Evolutionary conservation across 1,284 basidiomycete genomes (phyloP).

Genomic region (Pterulicium gracile): DNA sequence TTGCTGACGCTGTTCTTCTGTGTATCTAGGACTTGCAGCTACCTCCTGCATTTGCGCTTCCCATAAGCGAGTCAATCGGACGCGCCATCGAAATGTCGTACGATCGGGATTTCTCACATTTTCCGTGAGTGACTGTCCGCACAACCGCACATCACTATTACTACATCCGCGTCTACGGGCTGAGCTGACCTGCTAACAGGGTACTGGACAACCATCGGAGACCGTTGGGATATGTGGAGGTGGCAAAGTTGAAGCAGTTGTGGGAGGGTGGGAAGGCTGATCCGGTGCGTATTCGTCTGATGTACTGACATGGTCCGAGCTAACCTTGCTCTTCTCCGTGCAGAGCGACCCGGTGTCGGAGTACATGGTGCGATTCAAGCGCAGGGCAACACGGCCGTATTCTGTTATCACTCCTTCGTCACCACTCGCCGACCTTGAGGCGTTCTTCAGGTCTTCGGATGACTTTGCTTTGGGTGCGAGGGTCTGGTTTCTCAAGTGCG

Average conservation of each 20-base stretch:
- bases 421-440: slow-evolving; percentile 65
- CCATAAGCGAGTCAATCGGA: slow-evolving; percentile 56
- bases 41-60: slow-evolving; percentile 80
- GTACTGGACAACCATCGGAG: slow-evolving; percentile 63
- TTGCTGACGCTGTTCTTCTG: slow-evolving; percentile 3
- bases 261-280: slow-evolving; percentile 67
- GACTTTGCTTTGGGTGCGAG: slow-evolving; percentile 69
- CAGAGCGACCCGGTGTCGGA: slow-evolving; percentile 54
- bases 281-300: slow-evolving; percentile 38
- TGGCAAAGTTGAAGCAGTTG: slow-evolving; percentile 59
- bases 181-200: slow-evolving; percentile 30
- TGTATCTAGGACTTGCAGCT: slow-evolving; percentile 72
- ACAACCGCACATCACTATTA: too few species aligned
- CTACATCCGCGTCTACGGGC: too few species aligned
- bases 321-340: background rate
- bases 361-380: slow-evolving; percentile 72
- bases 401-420: slow-evolving; percentile 74
- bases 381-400: slow-evolving; percentile 57
- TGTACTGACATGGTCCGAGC: slow-evolving; percentile 2
- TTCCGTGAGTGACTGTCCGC: slow-evolving; percentile 45
- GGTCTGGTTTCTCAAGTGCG: background rate
- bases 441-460: slow-evolving; percentile 51
- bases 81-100: slow-evolving; percentile 78
- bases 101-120: slow-evolving; percentile 84
- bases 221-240: slow-evolving; percentile 77